Evolutionary conservation across 2,329 filamentous ascomycete species (phyloP), one percentile per base, ranked within the genome.

Genomic region (Cladophialophora bantiana): DNA sequence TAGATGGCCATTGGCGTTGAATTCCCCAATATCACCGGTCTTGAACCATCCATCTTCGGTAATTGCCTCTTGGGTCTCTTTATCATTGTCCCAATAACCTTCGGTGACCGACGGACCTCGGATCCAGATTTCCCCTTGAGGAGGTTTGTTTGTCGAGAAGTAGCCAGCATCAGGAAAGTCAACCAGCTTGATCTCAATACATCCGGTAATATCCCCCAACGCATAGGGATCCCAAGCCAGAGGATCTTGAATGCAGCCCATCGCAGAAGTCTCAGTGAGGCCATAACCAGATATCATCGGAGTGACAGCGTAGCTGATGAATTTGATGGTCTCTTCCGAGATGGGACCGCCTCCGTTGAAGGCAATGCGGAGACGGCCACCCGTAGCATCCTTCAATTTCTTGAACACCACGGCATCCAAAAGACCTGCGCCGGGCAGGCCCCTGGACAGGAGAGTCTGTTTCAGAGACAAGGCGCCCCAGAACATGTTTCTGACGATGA

Each of bases 271-370:
- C 81, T 99, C 95, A 1, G 95, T 99, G 71, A 99, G 83, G 68
- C 95, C 95, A 77, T 99, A 99, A 10, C 95, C 95, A 70, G 85
- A 88, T 73, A 99, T 89, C 94, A 99, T 97, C 35, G 95, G 95
- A 26, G 93, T 93, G 62, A 99, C 88, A 53, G 94, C 91, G 81
- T 97, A 87, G 50, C 93, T 97, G 75, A 98, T 86, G 83, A 99
- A 98, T 68, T 89, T 88, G 77, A 93, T 90, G 1, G 95, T 99
- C 59, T 93, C 90, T 76, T 91, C 90, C 18, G 94, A 88, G 71
- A 99, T 90, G 40, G 93, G 94, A 54, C 94, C 95, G 73, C 94
- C 95, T 67, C 95, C 95, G 78, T 96, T 97, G 88, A 99, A 88
- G 79, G 93, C 92, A 74, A 98, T 91, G 61, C 94, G 90, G 66